Conservation (phyloP, 2,329 filamentous ascomycete species). For the Colletotrichum simmondsii region DNA sequence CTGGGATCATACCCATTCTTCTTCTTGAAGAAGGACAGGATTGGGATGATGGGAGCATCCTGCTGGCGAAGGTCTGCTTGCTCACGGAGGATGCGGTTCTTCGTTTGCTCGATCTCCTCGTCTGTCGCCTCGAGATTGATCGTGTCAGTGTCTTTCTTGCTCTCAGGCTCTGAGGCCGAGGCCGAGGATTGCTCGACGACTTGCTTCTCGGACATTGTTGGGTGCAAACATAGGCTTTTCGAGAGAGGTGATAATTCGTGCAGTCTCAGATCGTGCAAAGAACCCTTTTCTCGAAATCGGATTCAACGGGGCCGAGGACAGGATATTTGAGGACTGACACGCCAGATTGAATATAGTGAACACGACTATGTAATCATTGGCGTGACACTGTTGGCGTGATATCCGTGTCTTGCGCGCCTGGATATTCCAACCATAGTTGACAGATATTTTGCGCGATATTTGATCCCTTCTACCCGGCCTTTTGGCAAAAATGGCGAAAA, state of each 20-base stretch:
- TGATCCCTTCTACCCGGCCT: background rate
- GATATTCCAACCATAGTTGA: background rate
- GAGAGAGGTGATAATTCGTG: background rate
- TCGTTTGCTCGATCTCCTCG: slow-evolving; percentile 25
- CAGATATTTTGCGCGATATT: background rate
- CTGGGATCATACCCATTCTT: slow-evolving; percentile 34
- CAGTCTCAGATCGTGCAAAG: background rate
- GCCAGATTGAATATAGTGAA: background rate
- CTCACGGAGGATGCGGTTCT: slow-evolving; percentile 20
- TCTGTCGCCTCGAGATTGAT: slow-evolving; percentile 7
- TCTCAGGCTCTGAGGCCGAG: background rate
- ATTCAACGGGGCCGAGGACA: too few species aligned
- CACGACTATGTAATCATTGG: background rate
- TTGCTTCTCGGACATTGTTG: slow-evolving; percentile 13
- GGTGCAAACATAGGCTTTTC: background rate
- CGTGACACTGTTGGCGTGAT: background rate
- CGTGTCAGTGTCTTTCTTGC: background rate
- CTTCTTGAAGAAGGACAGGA: slow-evolving; percentile 39
- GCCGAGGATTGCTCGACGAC: background rate
- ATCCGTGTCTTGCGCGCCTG: background rate
- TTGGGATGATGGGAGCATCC: slow-evolving; percentile 37
- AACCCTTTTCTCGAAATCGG: background rate
- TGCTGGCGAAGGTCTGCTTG: slow-evolving; percentile 38
- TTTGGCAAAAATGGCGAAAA: background rate
- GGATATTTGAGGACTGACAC: background rate